Percentiles rank a stretch among this genome's conserved stretches.
phyloP scores from a whole-genome alignment of 2,329 filamentous ascomycete genomes.

The Aspergillus tamarii region DNA sequence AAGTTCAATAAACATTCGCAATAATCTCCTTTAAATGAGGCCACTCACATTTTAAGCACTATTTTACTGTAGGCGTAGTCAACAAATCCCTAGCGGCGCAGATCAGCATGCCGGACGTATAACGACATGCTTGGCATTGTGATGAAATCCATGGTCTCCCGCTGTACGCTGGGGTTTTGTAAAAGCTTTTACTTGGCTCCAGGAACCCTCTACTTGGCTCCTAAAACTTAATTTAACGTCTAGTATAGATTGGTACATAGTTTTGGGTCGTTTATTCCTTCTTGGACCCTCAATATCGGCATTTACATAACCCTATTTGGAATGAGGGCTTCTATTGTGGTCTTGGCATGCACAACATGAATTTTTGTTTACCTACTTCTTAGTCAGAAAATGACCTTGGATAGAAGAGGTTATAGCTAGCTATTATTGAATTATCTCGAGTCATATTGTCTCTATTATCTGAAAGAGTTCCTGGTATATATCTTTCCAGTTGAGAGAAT shows the following conservation, averaged over 20 bases:
- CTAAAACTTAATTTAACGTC: not conserved
- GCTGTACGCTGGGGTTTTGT: not conserved
- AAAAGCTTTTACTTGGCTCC: not conserved
- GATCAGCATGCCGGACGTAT: constrained; percentile 11
- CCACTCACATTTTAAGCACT: not conserved
- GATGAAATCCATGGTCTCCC: constrained; percentile 21
- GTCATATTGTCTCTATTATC: fast-evolving
- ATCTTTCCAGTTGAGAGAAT: no score
- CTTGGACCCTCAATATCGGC: not conserved
- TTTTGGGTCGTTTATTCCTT: not conserved
- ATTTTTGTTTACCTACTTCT: not conserved
- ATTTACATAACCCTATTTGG: not conserved
- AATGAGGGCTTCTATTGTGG: not conserved
- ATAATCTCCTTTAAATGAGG: not conserved
- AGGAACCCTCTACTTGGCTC: not conserved
- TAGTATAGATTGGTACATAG: not conserved
- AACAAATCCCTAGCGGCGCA: not conserved
- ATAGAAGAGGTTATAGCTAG: not conserved
- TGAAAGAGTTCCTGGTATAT: not conserved
- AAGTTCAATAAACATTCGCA: not conserved
- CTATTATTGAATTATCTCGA: not conserved
- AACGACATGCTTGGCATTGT: constrained; percentile 31
- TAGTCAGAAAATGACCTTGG: not conserved
- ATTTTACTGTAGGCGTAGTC: not conserved
- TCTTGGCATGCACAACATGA: not conserved